Evolutionary conservation across 2,329 filamentous ascomycete species (phyloP).

Genomic region (Ceratocystis cacaofunesta): DNA sequence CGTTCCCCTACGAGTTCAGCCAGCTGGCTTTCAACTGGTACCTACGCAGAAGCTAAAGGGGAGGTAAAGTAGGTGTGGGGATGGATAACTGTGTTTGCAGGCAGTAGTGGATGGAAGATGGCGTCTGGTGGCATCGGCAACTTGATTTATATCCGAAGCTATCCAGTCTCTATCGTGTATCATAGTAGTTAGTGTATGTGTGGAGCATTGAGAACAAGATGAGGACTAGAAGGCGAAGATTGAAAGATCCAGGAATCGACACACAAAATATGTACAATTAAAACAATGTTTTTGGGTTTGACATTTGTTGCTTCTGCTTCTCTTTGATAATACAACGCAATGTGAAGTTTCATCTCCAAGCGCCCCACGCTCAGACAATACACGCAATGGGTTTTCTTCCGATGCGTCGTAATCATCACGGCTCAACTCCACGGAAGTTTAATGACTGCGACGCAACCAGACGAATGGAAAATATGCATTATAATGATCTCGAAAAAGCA

Average conservation of each 20-base stretch:
- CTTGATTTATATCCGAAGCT: background rate
- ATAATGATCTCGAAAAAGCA: background rate
- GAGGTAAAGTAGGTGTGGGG: background rate
- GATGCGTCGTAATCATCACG: too few species aligned
- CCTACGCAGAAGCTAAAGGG: conserved; percentile 54
- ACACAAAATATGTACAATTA: background rate
- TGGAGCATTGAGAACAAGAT: background rate
- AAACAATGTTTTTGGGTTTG: too few species aligned
- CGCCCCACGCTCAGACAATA: too few species aligned
- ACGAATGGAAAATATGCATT: background rate
- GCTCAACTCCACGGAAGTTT: too few species aligned
- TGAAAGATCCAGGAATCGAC: background rate
- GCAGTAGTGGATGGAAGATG: background rate
- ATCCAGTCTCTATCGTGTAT: conserved; percentile 3
- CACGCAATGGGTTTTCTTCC: too few species aligned
- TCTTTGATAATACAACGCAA: too few species aligned
- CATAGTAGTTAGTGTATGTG: background rate
- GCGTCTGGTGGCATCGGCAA: background rate
- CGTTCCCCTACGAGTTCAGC: conserved; percentile 54
- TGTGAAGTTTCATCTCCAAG: too few species aligned
- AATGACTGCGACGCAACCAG: background rate
- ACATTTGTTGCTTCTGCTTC: too few species aligned
- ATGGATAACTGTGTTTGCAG: background rate
- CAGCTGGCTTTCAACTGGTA: conserved; percentile 93
- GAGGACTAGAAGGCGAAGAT: background rate